phyloP scores from a whole-genome alignment of 352 stramenopile species.

The Globisporangium paroecandrum region DNA sequence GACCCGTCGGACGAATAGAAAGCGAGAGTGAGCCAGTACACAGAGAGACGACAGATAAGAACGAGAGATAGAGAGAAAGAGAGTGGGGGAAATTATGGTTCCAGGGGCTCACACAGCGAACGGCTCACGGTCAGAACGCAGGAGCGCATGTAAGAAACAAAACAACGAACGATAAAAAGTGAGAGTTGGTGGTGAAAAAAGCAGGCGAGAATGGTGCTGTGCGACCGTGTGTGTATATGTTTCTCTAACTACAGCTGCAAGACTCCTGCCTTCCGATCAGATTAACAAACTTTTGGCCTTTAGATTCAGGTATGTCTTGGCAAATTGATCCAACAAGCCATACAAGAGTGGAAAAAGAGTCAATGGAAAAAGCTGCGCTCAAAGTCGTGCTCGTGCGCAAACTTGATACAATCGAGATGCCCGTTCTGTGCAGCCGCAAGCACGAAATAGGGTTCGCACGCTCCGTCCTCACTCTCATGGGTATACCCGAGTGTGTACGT shows the following conservation, averaged over 20 bases:
- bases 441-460: neutral
- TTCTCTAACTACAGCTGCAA: neutral
- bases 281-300: neutral
- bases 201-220: neutral
- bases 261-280: neutral
- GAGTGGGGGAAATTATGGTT: neutral
- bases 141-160: neutral
- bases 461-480: neutral
- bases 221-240: neutral
- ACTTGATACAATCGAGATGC: neutral
- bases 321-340: neutral
- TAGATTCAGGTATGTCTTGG: neutral
- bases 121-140: neutral
- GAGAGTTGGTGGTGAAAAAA: neutral
- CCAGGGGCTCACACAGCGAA: neutral
- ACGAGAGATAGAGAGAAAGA: neutral
- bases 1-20: conserved; percentile 15
- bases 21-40: neutral
- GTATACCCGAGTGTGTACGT: neutral
- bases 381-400: neutral
- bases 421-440: neutral
- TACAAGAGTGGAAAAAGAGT: neutral
- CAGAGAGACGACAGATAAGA: neutral
- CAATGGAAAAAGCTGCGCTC: neutral
- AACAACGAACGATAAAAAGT: neutral